Base-by-base conservation (phyloP, 768 basidiomycete genomes). In the Tulasnella sp. region DNA sequence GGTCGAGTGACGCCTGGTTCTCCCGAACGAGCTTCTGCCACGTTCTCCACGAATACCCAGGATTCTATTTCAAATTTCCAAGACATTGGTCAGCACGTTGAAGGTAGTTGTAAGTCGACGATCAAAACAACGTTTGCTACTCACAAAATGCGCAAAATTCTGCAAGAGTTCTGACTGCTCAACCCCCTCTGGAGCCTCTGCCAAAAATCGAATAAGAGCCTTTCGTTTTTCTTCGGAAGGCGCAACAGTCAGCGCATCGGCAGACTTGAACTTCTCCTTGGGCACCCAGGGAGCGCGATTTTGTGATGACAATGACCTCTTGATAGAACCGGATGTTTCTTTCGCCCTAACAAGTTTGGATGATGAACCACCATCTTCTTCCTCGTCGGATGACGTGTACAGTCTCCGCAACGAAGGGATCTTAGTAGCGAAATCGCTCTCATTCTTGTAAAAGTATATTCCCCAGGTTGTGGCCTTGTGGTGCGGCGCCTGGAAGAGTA, bases 181-280 rank as follows among this genome's bases (percentile, higher is more conserved):
- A 23, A 58, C 44, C 10, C 56, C 53, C 9, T 58, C 56, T 19
- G 56, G 56, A 5, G 56, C 56, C 26, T 58, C 56, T n/a, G 56
- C 56, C 56, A 58, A 27, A 34, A 59, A 59, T 29, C 42, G 29
- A 29, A 59, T 59, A 38, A 59, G 58, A 32, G 45, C 47, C 1
- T 47, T 30, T 17, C 50, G 47, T 10, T 59, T 47, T 21, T 30
- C 58, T 50, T 59, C 58, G 26, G 47, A 34, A 38, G 34, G 34
- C 15, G 34, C 34, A 13, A 59, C 58, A 51, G 49, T 41, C 34
- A 23, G 19, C 29, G 32, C 48, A 17, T 19, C 27, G 32, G 47
- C 27, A 3, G 29, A 19, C 32, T 59, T 59, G 30, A n/a, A 41
- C 4, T 5, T 21, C 19, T 59, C 58, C 42, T 49, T 49, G 24